Conservation (phyloP, 2,329 filamentous ascomycete genomes). For the Colletotrichum liaoningense region DNA sequence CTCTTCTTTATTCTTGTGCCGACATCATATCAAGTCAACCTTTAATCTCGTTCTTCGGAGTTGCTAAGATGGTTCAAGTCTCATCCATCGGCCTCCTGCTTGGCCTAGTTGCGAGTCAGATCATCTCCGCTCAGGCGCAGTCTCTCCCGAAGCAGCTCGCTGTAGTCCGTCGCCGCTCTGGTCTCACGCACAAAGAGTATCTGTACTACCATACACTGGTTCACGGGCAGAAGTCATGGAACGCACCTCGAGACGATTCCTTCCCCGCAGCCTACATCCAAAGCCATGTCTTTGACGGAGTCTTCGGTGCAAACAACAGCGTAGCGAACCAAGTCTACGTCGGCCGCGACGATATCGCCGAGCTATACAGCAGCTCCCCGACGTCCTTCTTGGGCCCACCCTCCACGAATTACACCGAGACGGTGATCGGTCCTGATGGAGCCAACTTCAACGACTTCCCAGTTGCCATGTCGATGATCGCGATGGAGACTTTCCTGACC, state of each 20-base stretch:
- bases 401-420: constrained; percentile 9
- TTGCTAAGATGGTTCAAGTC: not conserved
- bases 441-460: constrained; percentile 21
- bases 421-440: constrained; percentile 18
- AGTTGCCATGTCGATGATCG: constrained; percentile 15
- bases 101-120: not conserved
- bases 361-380: constrained; percentile 10
- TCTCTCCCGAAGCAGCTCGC: constrained; percentile 14
- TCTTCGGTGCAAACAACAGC: constrained; percentile 19
- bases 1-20: not conserved
- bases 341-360: constrained; percentile 9
- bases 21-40: too few species aligned
- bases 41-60: not conserved
- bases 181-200: constrained; percentile 15
- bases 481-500: constrained; percentile 1
- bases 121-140: not conserved
- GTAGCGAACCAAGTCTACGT: constrained; percentile 20
- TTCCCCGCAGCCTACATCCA: constrained; percentile 8
- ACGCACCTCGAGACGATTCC: constrained; percentile 9
- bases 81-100: not conserved
- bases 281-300: constrained; percentile 23
- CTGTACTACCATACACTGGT: constrained; percentile 14
- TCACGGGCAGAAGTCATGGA: constrained; percentile 18
- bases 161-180: constrained; percentile 13
- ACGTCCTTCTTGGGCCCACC: not conserved